Evolutionary conservation across 2,329 filamentous ascomycete species (phyloP), one percentile per base, ranked within the genome.

Genomic region (Apiospora koreana): DNA sequence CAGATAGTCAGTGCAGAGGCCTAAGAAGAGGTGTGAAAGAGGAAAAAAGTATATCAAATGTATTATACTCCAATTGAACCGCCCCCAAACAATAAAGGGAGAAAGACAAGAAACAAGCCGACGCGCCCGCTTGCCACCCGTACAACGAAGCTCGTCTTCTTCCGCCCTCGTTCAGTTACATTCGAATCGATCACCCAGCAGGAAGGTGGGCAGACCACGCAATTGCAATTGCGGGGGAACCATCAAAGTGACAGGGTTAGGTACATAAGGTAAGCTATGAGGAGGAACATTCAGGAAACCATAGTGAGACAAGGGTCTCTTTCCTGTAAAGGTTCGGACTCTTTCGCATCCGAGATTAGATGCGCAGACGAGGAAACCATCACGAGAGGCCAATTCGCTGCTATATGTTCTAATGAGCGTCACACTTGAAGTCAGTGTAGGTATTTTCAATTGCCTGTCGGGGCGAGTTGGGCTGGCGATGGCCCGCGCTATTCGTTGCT

Each of bases 241-340:
- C 16, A 18, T 38, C 38, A 5, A 5, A 25, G 31, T n/a, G 31
- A 12, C 28, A 48, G 28, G 25, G 16, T 16, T n/a, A 21, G 54
- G 21, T 38, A 62, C n/a, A n/a, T n/a, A n/a, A n/a, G n/a, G n/a
- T n/a, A n/a, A n/a, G n/a, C n/a, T n/a, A n/a, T n/a, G n/a, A n/a
- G n/a, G n/a, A n/a, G n/a, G n/a, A n/a, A 18, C 54, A 9, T 9
- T 8, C 31, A 62, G 54, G 54, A 62, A 62, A 62, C 54, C 31
- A 23, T 62, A 62, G 54, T 62, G 54, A 62, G 54, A 62, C 54
- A 62, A 38, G 54, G 54, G 54, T n/a, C 31, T n/a, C n/a, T 31
- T 62, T 38, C 54, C 54, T 8, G 28, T 58, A 31, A n/a, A 18
- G 31, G 18, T 38, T 31, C 54, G 54, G 54, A n/a, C 31, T 9